Base-by-base conservation (phyloP, 1,284 basidiomycete species). In the Quambalaria eucalypti region DNA sequence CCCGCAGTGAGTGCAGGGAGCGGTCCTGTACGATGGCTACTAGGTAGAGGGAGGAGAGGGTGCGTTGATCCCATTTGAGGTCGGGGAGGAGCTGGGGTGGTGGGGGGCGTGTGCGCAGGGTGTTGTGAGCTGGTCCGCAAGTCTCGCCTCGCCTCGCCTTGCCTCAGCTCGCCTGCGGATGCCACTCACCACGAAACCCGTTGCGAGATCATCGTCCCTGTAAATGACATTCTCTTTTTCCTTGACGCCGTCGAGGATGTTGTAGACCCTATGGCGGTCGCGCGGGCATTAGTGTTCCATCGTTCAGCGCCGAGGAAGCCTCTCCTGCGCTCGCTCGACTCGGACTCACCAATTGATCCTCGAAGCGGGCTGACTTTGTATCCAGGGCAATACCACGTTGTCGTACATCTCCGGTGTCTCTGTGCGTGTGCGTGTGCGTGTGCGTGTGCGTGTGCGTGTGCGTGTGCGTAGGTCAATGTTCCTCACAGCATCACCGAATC, bases 331-430 rank as follows among this genome's bases (percentile, higher is more conserved):
- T 69, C 79, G 30, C 57, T 88, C 91, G n/a, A n/a, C n/a, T n/a
- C n/a, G n/a, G n/a, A n/a, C n/a, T n/a, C n/a, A n/a, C n/a, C 93
- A 98, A 78, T 86, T 82, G 0, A 87, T 87, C 8, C 72, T 62
- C 16, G 65, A 65, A 1, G 59, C 49, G 9, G 69, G 69, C 28
- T 73, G 62, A 9, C 65, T 60, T 1, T 60, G 55, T 44, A 75
- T 72, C 66, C 66, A 75, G 1, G 73, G 73, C 33, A 50, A 30
- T 25, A 72, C 68, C 23, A 61, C 54, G 0, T 54, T 9, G 9
- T 30, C 33, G 49, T 75, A 75, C 54, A 73, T 60, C 21, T 71
- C 60, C 0, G 70, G 69, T 26, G 71, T 73, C 53, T 75, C 73
- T 50, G 48, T 79, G 8, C n/a, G n/a, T n/a, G n/a, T n/a, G n/a